phyloP scores from a whole-genome alignment of 1,139 yeast genomes.

The Meyerozyma smithsonii region DNA sequence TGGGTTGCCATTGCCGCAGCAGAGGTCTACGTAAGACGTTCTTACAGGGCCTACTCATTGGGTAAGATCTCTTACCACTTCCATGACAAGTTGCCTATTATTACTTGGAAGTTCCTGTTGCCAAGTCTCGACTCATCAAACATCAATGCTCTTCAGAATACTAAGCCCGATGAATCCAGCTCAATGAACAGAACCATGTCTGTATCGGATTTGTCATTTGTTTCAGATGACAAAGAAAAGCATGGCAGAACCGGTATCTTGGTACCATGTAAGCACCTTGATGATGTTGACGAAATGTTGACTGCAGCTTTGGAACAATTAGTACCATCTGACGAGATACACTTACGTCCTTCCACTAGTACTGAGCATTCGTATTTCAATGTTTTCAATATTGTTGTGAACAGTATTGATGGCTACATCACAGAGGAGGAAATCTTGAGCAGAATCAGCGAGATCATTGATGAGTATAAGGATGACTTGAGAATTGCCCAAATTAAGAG shows the following conservation, averaged over 20 bases:
- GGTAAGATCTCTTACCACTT: conserved; percentile 65
- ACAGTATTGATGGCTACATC: conserved; percentile 67
- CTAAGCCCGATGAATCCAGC: conserved; percentile 33
- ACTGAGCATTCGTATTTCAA: conserved; percentile 34
- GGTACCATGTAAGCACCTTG: conserved; percentile 77
- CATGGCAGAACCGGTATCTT: conserved; percentile 79
- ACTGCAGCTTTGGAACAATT: conserved; percentile 70
- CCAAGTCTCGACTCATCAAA: conserved; percentile 70
- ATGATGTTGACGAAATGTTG: conserved; percentile 83
- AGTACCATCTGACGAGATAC: conserved; percentile 44
- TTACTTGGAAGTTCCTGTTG: conserved; percentile 88
- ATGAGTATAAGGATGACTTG: conserved; percentile 67
- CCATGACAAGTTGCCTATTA: conserved; percentile 60
- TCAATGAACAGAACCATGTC: conserved; percentile 81
- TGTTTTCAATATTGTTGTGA: conserved; percentile 75
- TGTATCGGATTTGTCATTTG: conserved; percentile 84
- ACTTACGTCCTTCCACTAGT: conserved; percentile 20
- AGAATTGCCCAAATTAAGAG: conserved; percentile 76
- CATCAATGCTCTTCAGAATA: conserved; percentile 53
- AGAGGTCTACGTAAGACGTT: conserved; percentile 93
- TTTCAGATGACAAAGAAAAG: conserved; percentile 60
- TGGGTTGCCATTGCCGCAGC: conserved; percentile 95
- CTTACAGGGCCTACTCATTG: conserved; percentile 92
- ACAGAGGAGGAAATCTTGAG: conserved; percentile 65
- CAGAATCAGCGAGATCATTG: conserved; percentile 61